A percentile compares a stretch with the other conserved stretches of the same genome.
Conservation (phyloP, 2,329 filamentous ascomycete genomes). For the Parastagonospora avenae region DNA sequence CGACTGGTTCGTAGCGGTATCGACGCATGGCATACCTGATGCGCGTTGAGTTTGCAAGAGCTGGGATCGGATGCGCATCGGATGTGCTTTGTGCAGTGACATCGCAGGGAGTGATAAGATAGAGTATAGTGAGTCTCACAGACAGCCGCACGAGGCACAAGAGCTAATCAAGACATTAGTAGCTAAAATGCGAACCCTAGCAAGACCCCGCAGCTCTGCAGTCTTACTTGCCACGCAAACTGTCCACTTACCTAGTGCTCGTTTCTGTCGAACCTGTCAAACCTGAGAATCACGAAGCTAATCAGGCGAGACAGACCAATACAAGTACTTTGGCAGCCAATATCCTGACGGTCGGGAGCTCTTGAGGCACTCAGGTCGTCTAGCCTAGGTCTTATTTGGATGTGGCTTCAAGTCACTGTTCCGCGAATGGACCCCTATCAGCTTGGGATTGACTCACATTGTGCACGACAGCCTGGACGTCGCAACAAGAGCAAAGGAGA, state of each 20-base stretch:
- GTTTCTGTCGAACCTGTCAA: conserved; percentile 2
- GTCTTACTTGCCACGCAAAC: conserved; percentile 14
- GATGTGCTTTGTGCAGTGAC: too few relatives aligned
- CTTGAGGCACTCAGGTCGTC: too few relatives aligned
- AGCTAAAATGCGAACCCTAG: conserved; percentile 20
- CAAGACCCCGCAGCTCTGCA: conserved; percentile 16
- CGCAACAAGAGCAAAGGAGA: too few relatives aligned
- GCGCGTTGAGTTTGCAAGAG: neutral
- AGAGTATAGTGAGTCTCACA: conserved; percentile 19
- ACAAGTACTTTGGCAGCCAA: neutral
- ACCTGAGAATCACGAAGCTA: conserved; percentile 5
- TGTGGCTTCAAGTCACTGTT: too few relatives aligned
- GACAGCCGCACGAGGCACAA: conserved; percentile 1
- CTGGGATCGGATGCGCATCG: neutral
- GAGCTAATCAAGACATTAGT: conserved; percentile 22
- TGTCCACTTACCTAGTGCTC: conserved; percentile 5
- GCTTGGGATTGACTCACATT: too few relatives aligned
- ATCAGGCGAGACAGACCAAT: conserved; percentile 1
- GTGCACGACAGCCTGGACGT: too few relatives aligned
- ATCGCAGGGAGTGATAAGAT: neutral
- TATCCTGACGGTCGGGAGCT: neutral
- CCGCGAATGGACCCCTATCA: too few relatives aligned
- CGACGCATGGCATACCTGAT: neutral
- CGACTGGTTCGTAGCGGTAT: too few relatives aligned
- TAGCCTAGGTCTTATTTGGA: too few relatives aligned